Conservation (phyloP, 495 filamentous ascomycete genomes). For the Tuber indicum region DNA sequence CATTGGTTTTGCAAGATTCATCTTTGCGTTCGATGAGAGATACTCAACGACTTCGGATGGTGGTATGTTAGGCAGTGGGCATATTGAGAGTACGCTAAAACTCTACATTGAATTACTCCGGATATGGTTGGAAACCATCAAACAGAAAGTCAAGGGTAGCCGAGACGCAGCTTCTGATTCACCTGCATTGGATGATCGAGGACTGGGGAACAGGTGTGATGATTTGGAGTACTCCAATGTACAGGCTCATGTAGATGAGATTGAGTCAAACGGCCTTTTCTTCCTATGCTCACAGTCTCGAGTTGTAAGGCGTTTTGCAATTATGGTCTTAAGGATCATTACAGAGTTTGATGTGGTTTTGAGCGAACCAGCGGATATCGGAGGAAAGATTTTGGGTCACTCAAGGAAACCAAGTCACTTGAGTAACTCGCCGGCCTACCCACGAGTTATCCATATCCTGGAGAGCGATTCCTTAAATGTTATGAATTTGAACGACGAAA, state of each 20-base stretch:
- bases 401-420: constrained; percentile 31
- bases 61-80: constrained; percentile 87
- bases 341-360: constrained; percentile 90
- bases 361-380: constrained; percentile 50
- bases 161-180: constrained; percentile 55
- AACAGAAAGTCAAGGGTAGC: constrained; percentile 58
- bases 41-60: constrained; percentile 98
- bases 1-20: constrained; percentile 91
- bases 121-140: constrained; percentile 97
- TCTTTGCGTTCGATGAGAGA: constrained; percentile 94
- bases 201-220: constrained; percentile 53
- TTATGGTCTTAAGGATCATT: constrained; percentile 84
- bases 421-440: constrained; percentile 40
- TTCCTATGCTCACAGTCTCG: constrained; percentile 94
- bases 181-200: constrained; percentile 51
- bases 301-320: constrained; percentile 78
- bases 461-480: constrained; percentile 83
- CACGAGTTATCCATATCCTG: constrained; percentile 78
- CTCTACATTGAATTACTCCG: constrained; percentile 88
- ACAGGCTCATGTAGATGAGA: constrained; percentile 87
- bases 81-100: constrained; percentile 88
- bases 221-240: constrained; percentile 82
- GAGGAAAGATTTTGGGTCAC: constrained; percentile 51
- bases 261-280: constrained; percentile 96
- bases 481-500: constrained; percentile 86